phyloP scores from a whole-genome alignment of 371 early-diverging fungal genomes.

The Mortierella sp. region DNA sequence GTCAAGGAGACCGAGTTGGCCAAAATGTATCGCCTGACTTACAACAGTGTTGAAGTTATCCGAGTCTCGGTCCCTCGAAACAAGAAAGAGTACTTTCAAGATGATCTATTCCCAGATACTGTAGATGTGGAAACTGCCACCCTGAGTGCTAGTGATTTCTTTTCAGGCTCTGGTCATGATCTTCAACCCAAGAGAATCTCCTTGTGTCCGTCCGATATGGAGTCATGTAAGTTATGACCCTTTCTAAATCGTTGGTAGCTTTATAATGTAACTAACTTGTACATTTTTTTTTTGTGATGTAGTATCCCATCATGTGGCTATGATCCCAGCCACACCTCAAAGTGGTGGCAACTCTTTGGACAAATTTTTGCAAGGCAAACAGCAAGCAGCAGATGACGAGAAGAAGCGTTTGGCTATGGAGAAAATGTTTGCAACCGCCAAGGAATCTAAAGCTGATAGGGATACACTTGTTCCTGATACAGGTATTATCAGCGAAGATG shows the following conservation, averaged over 20 bases:
- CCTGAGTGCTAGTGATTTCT: conserved; percentile 70
- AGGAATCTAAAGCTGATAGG: conserved; percentile 48
- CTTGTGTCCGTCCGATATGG: conserved; percentile 73
- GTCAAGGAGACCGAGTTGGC: conserved; percentile 77
- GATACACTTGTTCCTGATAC: conserved; percentile 53
- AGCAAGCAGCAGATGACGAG: conserved; percentile 51
- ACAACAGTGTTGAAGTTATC: conserved; percentile 74
- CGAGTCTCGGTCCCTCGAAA: conserved; percentile 83
- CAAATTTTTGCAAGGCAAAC: conserved; percentile 52
- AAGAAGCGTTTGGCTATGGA: conserved; percentile 49
- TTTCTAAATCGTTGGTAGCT: not conserved
- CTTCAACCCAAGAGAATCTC: conserved; percentile 53
- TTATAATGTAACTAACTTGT: not conserved
- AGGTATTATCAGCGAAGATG: conserved; percentile 44
- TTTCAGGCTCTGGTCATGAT: conserved; percentile 54
- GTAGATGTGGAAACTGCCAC: conserved; percentile 65
- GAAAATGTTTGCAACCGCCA: conserved; percentile 52
- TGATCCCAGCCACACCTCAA: conserved; percentile 31
- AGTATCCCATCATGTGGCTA: conserved; percentile 37
- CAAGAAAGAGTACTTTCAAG: conserved; percentile 88
- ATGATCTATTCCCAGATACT: conserved; percentile 84
- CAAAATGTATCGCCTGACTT: conserved; percentile 75
- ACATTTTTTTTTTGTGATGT: not conserved
- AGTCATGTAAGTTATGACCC: conserved; percentile 58
- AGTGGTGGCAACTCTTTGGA: conserved; percentile 41